These are phyloP conservation scores for Oryza glumipatula DNA, from an alignment of 176 grass and related monocot genomes.

Conservation along the genomic window DNA sequence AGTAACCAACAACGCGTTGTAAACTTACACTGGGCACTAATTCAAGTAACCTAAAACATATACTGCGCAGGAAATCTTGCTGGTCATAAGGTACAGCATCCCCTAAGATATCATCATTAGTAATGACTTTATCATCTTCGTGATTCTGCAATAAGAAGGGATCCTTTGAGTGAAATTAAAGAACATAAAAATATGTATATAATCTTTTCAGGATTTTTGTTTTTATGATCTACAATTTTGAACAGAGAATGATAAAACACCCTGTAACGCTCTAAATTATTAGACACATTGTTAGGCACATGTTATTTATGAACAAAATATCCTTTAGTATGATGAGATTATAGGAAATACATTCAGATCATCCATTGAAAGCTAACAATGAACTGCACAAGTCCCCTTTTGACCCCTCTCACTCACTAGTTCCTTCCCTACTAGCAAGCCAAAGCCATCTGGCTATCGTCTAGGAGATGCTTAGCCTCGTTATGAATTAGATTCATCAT, in stretches of 20 bases:
- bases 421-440: no score
- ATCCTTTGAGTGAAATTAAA: conserved; percentile 22
- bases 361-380: no score
- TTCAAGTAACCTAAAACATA: conserved; percentile 73
- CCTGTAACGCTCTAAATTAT: background rate
- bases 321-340: no score
- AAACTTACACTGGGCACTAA: conserved; percentile 55
- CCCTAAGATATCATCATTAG: conserved; percentile 77
- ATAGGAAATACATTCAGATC: no score
- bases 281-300: no score
- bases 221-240: conserved; percentile 12
- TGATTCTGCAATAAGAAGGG: conserved; percentile 51
- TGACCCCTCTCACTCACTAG: no score
- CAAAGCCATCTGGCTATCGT: no score
- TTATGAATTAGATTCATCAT: no score
- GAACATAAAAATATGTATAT: conserved; percentile 7
- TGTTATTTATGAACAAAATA: no score
- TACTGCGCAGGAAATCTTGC: conserved; percentile 53
- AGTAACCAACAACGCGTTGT: background rate
- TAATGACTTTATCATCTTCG: conserved; percentile 57
- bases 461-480: no score
- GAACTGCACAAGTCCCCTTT: no score
- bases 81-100: conserved; percentile 66
- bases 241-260: background rate
- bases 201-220: background rate